Evolutionary conservation across 352 stramenopile genomes (phyloP).

Genomic region (Phytopythium sindhum): DNA sequence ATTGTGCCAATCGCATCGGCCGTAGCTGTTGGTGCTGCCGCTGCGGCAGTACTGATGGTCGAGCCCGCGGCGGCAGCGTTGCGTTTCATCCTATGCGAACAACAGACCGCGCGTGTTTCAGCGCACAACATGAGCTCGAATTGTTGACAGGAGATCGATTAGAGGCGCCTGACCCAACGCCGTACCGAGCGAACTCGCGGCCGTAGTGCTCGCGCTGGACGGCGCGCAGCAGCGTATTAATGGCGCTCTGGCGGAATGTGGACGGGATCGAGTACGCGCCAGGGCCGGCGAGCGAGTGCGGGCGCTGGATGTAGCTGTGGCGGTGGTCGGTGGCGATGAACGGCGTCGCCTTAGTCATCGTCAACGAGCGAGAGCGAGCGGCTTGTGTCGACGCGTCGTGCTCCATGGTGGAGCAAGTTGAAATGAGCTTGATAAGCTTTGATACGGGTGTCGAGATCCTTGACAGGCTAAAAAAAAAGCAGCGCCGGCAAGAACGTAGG

Average conservation of each 20-base stretch:
- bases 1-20: neutral
- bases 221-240: constrained; percentile 36
- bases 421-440: neutral
- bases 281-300: constrained; percentile 39
- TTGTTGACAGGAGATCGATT: neutral
- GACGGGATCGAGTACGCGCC: constrained; percentile 61
- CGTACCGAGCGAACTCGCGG: constrained; percentile 53
- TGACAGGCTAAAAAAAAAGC: neutral
- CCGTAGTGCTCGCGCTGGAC: constrained; percentile 52
- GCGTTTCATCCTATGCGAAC: constrained; percentile 9
- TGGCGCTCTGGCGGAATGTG: constrained; percentile 27
- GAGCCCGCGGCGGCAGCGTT: constrained; percentile 1
- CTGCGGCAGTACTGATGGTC: neutral
- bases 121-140: neutral
- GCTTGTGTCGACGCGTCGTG: neutral
- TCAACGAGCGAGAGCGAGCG: neutral
- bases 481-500: neutral
- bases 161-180: neutral
- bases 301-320: constrained; percentile 53
- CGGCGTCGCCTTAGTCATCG: neutral
- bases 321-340: constrained; percentile 13
- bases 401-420: neutral
- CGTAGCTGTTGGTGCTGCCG: neutral
- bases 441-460: neutral
- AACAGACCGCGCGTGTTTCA: neutral